These are phyloP conservation scores for Cornus suecica DNA, from an alignment of 148 eudicot species.

Conservation along the genomic window DNA sequence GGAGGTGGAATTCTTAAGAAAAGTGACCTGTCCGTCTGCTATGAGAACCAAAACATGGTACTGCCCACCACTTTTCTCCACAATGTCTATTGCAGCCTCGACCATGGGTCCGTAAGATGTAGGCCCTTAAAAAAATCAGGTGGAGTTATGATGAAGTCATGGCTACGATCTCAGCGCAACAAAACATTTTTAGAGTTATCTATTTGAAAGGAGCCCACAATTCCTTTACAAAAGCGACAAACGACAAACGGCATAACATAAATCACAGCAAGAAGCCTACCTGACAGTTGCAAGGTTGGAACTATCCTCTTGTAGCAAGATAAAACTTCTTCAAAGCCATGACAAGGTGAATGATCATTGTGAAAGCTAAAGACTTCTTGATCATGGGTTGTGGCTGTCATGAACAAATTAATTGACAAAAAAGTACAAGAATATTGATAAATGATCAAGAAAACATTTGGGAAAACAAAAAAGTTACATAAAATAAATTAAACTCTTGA, in stretches of 20 bases:
- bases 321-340: conserved; percentile 49
- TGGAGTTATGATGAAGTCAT: neutral
- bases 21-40: conserved; percentile 46
- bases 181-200: neutral
- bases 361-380: conserved; percentile 49
- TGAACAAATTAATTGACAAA: neutral
- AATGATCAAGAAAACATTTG: neutral
- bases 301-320: conserved; percentile 33
- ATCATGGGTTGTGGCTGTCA: conserved; percentile 40
- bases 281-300: conserved; percentile 33
- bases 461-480: neutral
- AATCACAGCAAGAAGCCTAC: conserved; percentile 19
- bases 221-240: conserved; percentile 7
- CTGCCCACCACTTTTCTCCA: conserved; percentile 48
- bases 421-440: neutral
- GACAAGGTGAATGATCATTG: conserved; percentile 37
- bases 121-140: conserved; percentile 28
- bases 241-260: neutral
- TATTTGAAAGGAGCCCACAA: neutral
- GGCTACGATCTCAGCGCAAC: neutral
- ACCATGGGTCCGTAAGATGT: conserved; percentile 43
- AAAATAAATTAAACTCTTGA: neutral
- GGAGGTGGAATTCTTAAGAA: neutral
- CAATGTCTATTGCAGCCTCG: conserved; percentile 41
- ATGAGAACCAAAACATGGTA: conserved; percentile 42